Conservation (phyloP, 148 eudicot genomes). For the Gaultheria prostrata region DNA sequence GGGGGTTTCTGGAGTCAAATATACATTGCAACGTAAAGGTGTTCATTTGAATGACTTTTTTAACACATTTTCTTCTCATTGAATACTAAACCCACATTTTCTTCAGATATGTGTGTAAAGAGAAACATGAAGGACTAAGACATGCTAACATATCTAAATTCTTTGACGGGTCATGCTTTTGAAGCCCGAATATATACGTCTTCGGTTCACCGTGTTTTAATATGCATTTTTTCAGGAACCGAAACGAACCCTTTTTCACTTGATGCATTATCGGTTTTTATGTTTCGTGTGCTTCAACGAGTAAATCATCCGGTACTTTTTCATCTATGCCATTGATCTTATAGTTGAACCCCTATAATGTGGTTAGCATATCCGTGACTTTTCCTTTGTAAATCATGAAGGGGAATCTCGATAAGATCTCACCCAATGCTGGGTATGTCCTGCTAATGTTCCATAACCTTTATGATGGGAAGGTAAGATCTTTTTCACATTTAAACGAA, state of each 20-base stretch:
- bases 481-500: neutral
- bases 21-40: too few species aligned
- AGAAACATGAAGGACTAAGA: neutral
- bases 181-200: slow-evolving; percentile 96
- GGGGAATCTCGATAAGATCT: slow-evolving; percentile 93
- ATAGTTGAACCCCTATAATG: neutral
- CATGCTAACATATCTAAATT: slow-evolving; percentile 22
- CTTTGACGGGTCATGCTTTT: slow-evolving; percentile 88
- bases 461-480: slow-evolving; percentile 82
- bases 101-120: neutral
- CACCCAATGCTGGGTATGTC: slow-evolving; percentile 85
- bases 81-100: neutral
- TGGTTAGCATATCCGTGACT: slow-evolving; percentile 1
- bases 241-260: slow-evolving; percentile 84
- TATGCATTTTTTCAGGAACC: slow-evolving; percentile 53
- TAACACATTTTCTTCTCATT: neutral
- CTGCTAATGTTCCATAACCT: slow-evolving; percentile 88
- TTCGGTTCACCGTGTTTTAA: neutral
- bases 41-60: too few species aligned
- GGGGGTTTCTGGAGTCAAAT: too few species aligned
- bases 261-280: slow-evolving; percentile 87
- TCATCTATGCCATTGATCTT: neutral
- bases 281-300: slow-evolving; percentile 78
- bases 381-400: slow-evolving; percentile 23
- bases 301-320: slow-evolving; percentile 82